A percentile compares a stretch with the other conserved stretches of the same genome.
phyloP scores from a whole-genome alignment of 169 alveolate species.

The Plasmodium coatneyi region DNA sequence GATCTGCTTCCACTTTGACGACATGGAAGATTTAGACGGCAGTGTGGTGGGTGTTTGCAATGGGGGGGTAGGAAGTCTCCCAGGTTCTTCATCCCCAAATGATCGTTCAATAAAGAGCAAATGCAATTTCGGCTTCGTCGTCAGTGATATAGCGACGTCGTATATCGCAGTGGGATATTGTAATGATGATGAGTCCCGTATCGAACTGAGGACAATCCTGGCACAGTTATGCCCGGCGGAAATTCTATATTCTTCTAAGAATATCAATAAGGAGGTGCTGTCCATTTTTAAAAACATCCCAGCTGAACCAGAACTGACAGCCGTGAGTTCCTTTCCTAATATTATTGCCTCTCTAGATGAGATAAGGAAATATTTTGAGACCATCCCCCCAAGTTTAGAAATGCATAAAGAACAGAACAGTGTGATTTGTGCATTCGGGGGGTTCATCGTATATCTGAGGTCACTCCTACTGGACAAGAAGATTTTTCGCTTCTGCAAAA shows the following conservation, averaged over 20 bases:
- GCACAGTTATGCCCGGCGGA: slow-evolving; percentile 89
- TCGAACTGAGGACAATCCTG: slow-evolving; percentile 81
- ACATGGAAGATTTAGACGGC: slow-evolving; percentile 30
- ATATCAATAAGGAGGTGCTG: slow-evolving; percentile 71
- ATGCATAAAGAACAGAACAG: slow-evolving; percentile 51
- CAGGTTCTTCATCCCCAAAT: not conserved
- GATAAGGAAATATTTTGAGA: slow-evolving; percentile 54
- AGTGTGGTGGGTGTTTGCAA: not conserved
- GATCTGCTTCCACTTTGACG: slow-evolving; percentile 79
- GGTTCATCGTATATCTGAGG: slow-evolving; percentile 36
- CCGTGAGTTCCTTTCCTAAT: slow-evolving; percentile 40
- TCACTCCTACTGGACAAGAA: slow-evolving; percentile 54
- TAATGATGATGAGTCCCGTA: slow-evolving; percentile 81
- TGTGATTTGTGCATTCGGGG: slow-evolving; percentile 68
- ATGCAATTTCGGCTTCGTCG: slow-evolving; percentile 87
- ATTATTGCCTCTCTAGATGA: slow-evolving; percentile 50
- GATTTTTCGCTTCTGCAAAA: slow-evolving; percentile 56
- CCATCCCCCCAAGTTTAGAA: slow-evolving; percentile 33
- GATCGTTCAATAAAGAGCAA: not conserved
- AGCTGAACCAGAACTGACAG: slow-evolving; percentile 71
- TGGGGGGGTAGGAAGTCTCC: not conserved
- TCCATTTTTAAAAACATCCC: slow-evolving; percentile 75
- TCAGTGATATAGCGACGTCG: slow-evolving; percentile 89
- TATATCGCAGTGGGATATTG: slow-evolving; percentile 86
- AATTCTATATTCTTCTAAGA: slow-evolving; percentile 80